These are phyloP conservation scores for Xylaria acuta DNA, from an alignment of 495 filamentous ascomycete species.

Conservation along the genomic window DNA sequence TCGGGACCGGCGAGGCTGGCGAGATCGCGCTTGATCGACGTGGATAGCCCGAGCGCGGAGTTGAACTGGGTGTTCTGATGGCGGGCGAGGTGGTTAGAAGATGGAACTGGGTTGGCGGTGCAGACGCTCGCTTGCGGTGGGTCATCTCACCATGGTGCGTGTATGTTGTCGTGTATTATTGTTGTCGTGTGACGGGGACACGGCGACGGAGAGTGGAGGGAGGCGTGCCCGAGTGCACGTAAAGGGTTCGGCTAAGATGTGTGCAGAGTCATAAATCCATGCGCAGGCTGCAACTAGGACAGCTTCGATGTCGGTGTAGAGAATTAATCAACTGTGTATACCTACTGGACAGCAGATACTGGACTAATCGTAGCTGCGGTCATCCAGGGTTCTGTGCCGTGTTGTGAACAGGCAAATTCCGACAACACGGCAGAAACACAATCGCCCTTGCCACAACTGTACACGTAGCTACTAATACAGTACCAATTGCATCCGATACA, in stretches of 20 bases:
- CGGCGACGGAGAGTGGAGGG: no score
- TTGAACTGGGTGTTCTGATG: slow-evolving; percentile 89
- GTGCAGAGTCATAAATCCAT: neutral
- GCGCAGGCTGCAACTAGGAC: neutral
- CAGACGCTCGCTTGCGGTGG: neutral
- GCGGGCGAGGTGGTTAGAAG: neutral
- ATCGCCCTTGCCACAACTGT: neutral
- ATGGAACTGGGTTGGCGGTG: neutral
- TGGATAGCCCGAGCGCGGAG: slow-evolving; percentile 91
- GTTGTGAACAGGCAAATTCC: neutral
- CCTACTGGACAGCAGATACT: neutral
- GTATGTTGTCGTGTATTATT: no score
- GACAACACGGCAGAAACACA: neutral
- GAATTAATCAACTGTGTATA: neutral
- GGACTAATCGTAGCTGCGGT: neutral
- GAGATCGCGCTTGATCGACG: slow-evolving; percentile 84
- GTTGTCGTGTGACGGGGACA: no score
- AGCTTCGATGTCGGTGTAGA: neutral
- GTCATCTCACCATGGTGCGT: slow-evolving; percentile 12
- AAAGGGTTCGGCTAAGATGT: neutral
- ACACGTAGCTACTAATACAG: slow-evolving; percentile 11
- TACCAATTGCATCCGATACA: neutral
- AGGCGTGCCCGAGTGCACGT: neutral
- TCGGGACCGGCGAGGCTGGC: slow-evolving; percentile 70
- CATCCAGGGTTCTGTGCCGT: no score